Conservation (phyloP, 805 yeast genomes). For the Ogataea minuta region DNA sequence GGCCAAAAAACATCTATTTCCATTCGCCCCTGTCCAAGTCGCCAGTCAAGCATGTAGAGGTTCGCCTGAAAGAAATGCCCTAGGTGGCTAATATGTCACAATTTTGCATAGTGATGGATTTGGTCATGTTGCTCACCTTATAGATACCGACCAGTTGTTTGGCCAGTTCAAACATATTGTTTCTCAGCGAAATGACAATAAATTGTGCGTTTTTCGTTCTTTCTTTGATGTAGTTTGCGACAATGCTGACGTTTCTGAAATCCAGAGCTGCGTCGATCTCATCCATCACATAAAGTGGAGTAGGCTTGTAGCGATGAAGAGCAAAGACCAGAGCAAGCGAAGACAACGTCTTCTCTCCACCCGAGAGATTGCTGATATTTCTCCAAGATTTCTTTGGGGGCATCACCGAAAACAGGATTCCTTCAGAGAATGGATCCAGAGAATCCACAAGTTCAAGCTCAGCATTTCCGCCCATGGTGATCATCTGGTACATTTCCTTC, state of each 20-base stretch:
- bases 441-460: slow-evolving; percentile 94
- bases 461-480: slow-evolving; percentile 99
- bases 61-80: slow-evolving; percentile 2
- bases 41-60: slow-evolving; percentile 5
- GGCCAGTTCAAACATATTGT: slow-evolving; percentile 97
- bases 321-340: slow-evolving; percentile 96
- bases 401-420: slow-evolving; percentile 95
- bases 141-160: slow-evolving; percentile 93
- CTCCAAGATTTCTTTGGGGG: slow-evolving; percentile 99
- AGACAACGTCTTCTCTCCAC: slow-evolving; percentile 96
- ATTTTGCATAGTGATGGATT: slow-evolving; percentile 75
- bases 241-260: slow-evolving; percentile 94
- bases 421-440: slow-evolving; percentile 97
- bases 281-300: slow-evolving; percentile 97
- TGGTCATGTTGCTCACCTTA: slow-evolving; percentile 88
- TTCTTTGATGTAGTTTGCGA: slow-evolving; percentile 94
- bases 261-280: slow-evolving; percentile 99
- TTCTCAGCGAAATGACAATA: slow-evolving; percentile 89
- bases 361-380: slow-evolving; percentile 89
- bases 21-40: background rate
- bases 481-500: slow-evolving; percentile 97
- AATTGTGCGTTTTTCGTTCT: slow-evolving; percentile 96
- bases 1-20: slow-evolving; percentile 3
- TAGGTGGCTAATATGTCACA: slow-evolving; percentile 38
- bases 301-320: slow-evolving; percentile 91